phyloP scores from a whole-genome alignment of 2,329 filamentous ascomycete species.

The Diaporthe aspalathi region DNA sequence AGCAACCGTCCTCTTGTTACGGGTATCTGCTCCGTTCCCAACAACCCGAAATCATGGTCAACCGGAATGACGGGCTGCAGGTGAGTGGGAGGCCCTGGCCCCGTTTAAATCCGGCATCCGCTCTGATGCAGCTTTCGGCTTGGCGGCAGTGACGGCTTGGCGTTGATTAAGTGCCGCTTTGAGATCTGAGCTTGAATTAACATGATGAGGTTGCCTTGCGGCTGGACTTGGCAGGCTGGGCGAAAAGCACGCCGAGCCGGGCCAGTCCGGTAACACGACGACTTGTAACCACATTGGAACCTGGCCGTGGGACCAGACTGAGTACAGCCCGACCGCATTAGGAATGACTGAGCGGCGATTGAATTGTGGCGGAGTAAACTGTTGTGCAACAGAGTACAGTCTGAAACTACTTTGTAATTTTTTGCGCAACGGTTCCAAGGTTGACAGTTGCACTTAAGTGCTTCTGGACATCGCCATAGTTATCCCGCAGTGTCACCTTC shows the following conservation, averaged over 20 bases:
- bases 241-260: slow-evolving; percentile 19
- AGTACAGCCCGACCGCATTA: not conserved
- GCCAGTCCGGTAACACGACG: slow-evolving; percentile 20
- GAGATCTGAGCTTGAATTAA: slow-evolving; percentile 16
- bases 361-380: slow-evolving; percentile 14
- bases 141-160: slow-evolving; percentile 23
- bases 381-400: not conserved
- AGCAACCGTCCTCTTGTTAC: not conserved
- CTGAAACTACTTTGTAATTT: slow-evolving; percentile 3
- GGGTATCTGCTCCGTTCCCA: not conserved
- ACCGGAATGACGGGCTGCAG: not conserved
- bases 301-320: slow-evolving; percentile 14
- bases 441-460: not conserved
- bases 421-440: not conserved
- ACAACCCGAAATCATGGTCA: not conserved
- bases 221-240: slow-evolving; percentile 21
- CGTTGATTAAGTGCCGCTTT: not conserved
- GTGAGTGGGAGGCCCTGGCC: not conserved
- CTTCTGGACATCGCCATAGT: slow-evolving; percentile 4
- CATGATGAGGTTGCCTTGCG: not conserved
- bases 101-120: not conserved
- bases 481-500: not conserved
- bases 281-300: slow-evolving; percentile 28
- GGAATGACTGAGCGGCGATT: not conserved
- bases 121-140: slow-evolving; percentile 6